These are phyloP conservation scores for Cyberlindnera saturnus DNA, from an alignment of 805 yeast species.

Conservation along the genomic window DNA sequence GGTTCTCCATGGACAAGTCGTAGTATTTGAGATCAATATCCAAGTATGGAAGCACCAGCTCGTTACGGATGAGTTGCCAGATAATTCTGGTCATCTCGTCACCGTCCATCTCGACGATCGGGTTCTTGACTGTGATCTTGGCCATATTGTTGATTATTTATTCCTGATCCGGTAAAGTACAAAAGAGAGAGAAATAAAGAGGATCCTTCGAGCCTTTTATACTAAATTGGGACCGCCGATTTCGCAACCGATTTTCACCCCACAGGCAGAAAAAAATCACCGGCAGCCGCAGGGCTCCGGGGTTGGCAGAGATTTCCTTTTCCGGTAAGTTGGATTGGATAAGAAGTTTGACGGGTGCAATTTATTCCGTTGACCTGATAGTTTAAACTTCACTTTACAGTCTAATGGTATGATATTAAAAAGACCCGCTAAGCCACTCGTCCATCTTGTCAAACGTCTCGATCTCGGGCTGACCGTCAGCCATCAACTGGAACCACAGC, in stretches of 20 bases:
- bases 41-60: slow-evolving; percentile 78
- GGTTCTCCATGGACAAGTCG: slow-evolving; percentile 79
- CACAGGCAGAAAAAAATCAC: too few species aligned
- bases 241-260: too few species aligned
- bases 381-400: too few species aligned
- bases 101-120: slow-evolving; percentile 96
- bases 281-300: too few species aligned
- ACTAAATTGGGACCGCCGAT: background rate
- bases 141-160: slow-evolving; percentile 8
- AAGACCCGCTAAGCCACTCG: too few species aligned
- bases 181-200: background rate
- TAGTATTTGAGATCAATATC: slow-evolving; percentile 87
- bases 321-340: too few species aligned
- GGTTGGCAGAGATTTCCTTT: too few species aligned
- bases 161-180: too few species aligned
- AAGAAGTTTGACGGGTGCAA: too few species aligned
- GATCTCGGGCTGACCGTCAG: background rate
- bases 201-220: background rate
- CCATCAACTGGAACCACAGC: slow-evolving; percentile 23
- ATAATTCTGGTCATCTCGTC: slow-evolving; percentile 97
- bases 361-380: too few species aligned
- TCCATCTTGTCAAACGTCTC: background rate
- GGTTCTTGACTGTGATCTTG: slow-evolving; percentile 77
- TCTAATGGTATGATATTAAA: too few species aligned
- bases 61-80: slow-evolving; percentile 86